Evolutionary conservation across 805 yeast genomes (phyloP).

Genomic region (Candida pini): DNA sequence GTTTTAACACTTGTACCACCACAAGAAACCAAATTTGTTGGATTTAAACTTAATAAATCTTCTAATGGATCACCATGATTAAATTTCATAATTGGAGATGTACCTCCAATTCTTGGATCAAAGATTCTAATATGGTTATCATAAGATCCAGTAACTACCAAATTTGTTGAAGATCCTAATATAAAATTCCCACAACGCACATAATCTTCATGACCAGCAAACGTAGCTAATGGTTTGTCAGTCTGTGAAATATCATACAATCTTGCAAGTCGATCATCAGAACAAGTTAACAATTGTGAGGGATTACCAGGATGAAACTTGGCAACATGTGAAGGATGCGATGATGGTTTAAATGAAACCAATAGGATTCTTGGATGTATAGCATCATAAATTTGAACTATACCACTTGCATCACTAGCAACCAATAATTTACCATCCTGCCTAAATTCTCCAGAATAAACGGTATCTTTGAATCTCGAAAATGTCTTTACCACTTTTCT

Average conservation of each 20-base stretch:
- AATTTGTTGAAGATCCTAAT: conserved; percentile 53
- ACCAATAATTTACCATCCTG: conserved; percentile 86
- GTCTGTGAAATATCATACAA: conserved; percentile 83
- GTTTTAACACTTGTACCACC: conserved; percentile 78
- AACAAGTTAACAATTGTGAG: conserved; percentile 76
- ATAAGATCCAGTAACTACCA: conserved; percentile 90
- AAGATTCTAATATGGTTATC: conserved; percentile 82
- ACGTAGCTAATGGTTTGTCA: conserved; percentile 63
- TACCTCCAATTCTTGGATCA: conserved; percentile 59
- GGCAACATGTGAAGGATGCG: conserved; percentile 89
- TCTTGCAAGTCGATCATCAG: conserved; percentile 85
- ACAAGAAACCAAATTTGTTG: conserved; percentile 73
- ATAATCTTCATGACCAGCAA: conserved; percentile 79
- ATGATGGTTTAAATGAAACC: conserved; percentile 75
- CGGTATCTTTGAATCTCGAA: conserved; percentile 84
- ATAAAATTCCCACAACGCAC: conserved; percentile 77
- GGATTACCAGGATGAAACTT: conserved; percentile 78
- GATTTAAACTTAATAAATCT: conserved; percentile 65
- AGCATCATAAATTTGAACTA: conserved; percentile 87
- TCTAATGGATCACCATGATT: conserved; percentile 82
- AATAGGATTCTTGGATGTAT: conserved; percentile 65
- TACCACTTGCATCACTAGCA: conserved; percentile 94
- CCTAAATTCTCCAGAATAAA: conserved; percentile 86
- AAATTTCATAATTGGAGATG: conserved; percentile 55
- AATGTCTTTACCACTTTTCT: conserved; percentile 86